Evolutionary conservation across 371 early-diverging fungal species (phyloP).

Genomic region (Apophysomyces trapeziformis): DNA sequence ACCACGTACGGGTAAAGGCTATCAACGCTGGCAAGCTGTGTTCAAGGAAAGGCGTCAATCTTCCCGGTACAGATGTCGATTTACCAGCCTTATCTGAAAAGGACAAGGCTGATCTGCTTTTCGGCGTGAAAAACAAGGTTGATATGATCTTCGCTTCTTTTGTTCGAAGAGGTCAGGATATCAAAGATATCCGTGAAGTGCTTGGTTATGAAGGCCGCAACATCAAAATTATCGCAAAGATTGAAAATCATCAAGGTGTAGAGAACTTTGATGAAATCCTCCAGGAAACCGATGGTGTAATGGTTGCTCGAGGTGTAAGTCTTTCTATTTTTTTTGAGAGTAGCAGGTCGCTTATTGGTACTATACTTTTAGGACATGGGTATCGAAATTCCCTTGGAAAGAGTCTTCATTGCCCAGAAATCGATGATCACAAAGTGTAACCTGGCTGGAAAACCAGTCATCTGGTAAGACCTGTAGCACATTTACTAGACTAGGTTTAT

Average conservation of each 20-base stretch:
- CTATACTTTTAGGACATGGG: slow-evolving; percentile 79
- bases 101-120: slow-evolving; percentile 89
- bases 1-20: slow-evolving; percentile 69
- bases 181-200: slow-evolving; percentile 81
- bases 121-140: slow-evolving; percentile 93
- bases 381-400: slow-evolving; percentile 94
- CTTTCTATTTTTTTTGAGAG: slow-evolving; percentile 1
- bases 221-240: slow-evolving; percentile 96
- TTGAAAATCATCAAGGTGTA: slow-evolving; percentile 96
- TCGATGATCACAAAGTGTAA: slow-evolving; percentile 97
- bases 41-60: slow-evolving; percentile 86
- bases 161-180: slow-evolving; percentile 90
- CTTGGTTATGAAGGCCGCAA: slow-evolving; percentile 79
- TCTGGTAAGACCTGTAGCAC: slow-evolving; percentile 57
- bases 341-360: background rate
- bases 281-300: slow-evolving; percentile 94
- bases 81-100: slow-evolving; percentile 95
- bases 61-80: slow-evolving; percentile 85
- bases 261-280: slow-evolving; percentile 98
- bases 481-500: too few species aligned
- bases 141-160: slow-evolving; percentile 98
- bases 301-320: slow-evolving; percentile 95
- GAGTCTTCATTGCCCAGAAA: slow-evolving; percentile 95
- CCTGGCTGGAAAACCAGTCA: slow-evolving; percentile 94
- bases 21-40: slow-evolving; percentile 74